These are phyloP conservation scores for Acanthamoeba triangularis DNA, from an alignment of 208 protist genomes.

Conservation along the genomic window DNA sequence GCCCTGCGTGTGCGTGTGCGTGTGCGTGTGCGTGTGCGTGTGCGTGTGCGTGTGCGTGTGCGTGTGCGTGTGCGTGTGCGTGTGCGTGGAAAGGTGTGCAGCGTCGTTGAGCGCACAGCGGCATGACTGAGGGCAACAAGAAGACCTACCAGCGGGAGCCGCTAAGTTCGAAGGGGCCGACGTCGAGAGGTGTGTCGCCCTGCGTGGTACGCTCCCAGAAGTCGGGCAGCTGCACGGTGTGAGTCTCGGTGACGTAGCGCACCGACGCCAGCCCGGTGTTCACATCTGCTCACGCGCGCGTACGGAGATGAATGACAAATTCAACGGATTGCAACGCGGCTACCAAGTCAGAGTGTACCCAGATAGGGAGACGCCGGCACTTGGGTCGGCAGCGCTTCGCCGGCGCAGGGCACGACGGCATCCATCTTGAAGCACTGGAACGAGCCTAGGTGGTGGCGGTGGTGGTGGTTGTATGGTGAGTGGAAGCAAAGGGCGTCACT, in stretches of 20 bases:
- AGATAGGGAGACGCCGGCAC: not conserved
- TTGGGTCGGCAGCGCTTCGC: not conserved
- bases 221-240: not conserved
- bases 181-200: not conserved
- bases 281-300: not conserved
- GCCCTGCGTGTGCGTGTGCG: too few relatives aligned
- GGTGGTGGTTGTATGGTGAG: too few relatives aligned
- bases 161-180: not conserved
- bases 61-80: too few relatives aligned
- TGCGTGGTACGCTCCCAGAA: not conserved
- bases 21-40: too few relatives aligned
- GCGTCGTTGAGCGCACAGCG: too few relatives aligned
- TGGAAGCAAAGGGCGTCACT: too few relatives aligned
- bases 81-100: too few relatives aligned
- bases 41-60: too few relatives aligned
- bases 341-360: not conserved
- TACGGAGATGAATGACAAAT: too few relatives aligned
- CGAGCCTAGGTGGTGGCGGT: too few relatives aligned
- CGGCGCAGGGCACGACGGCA: not conserved
- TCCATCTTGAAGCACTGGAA: constrained; percentile 1
- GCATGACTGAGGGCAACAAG: too few relatives aligned
- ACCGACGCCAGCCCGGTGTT: not conserved
- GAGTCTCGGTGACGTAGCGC: not conserved
- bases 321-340: too few relatives aligned
- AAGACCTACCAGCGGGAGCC: not conserved